Conservation (phyloP, 441 rosid genomes). For the Pelargonium australe region DNA sequence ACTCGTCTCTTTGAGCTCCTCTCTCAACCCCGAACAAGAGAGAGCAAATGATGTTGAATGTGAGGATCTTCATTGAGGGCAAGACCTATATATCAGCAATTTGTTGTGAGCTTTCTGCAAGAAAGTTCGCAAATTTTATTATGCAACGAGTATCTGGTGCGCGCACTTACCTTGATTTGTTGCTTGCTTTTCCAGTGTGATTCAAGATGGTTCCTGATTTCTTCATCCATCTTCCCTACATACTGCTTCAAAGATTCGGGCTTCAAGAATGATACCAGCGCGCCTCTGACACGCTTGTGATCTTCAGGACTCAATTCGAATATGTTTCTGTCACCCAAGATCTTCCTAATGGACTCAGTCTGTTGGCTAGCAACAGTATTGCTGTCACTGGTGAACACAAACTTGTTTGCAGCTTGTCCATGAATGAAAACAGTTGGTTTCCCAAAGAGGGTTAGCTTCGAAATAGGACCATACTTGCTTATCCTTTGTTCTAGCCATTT, state of each 20-base stretch:
- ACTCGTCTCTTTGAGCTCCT: conserved; percentile 31
- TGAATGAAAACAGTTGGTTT: conserved; percentile 37
- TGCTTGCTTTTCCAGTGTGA: conserved; percentile 38
- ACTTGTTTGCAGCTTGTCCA: conserved; percentile 46
- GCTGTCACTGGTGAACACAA: conserved; percentile 32
- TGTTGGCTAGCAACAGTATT: conserved; percentile 27
- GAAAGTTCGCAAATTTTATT: neutral
- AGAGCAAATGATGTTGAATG: conserved; percentile 46
- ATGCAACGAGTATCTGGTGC: neutral
- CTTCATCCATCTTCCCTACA: conserved; percentile 40
- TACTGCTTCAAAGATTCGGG: conserved; percentile 40
- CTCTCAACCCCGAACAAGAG: conserved; percentile 38
- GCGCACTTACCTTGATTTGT: conserved; percentile 25
- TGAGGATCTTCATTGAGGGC: conserved; percentile 29
- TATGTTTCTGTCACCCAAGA: conserved; percentile 36
- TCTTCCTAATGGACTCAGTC: conserved; percentile 21
- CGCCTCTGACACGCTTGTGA: conserved; percentile 38
- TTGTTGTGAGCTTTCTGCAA: neutral
- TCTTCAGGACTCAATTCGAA: conserved; percentile 33
- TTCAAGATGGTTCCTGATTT: conserved; percentile 35
- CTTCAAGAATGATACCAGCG: conserved; percentile 38
- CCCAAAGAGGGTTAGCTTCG: conserved; percentile 42
- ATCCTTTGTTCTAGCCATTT: conserved; percentile 33
- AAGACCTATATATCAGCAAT: conserved; percentile 18
- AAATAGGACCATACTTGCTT: conserved; percentile 37